phyloP scores from a whole-genome alignment of 345 rosid species.

The Euphorbia tirucalli region DNA sequence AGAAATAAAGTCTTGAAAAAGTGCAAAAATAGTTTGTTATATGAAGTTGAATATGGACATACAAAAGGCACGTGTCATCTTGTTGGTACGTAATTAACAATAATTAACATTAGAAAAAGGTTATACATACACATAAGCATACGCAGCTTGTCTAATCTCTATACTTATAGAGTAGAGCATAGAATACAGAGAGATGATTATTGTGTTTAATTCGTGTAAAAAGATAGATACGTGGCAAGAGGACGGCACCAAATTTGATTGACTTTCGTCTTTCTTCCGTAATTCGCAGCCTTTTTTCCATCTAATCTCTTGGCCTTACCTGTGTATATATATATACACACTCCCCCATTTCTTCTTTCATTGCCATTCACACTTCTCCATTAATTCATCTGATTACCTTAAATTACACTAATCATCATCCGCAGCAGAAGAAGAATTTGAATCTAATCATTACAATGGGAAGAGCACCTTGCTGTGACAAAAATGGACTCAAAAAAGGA shows the following conservation, averaged over 20 bases:
- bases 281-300: constrained; percentile 17
- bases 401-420: background rate
- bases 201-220: background rate
- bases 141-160: too few relatives aligned
- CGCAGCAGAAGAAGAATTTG: background rate
- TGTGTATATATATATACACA: background rate
- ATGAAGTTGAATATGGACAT: background rate
- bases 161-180: too few relatives aligned
- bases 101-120: too few relatives aligned
- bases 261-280: constrained; percentile 13
- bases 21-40: background rate
- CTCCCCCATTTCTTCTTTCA: background rate
- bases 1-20: background rate
- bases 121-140: background rate
- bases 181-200: too few relatives aligned
- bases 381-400: background rate
- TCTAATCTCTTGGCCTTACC: too few relatives aligned
- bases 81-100: background rate
- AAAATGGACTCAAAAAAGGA: constrained; percentile 35
- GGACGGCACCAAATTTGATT: constrained; percentile 34
- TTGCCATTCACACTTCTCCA: background rate
- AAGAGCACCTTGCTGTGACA: constrained; percentile 38
- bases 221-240: constrained; percentile 12
- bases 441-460: constrained; percentile 15
- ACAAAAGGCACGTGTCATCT: background rate